These are phyloP conservation scores for Pelargonium australe DNA, from an alignment of 441 rosid species.

Conservation along the genomic window DNA sequence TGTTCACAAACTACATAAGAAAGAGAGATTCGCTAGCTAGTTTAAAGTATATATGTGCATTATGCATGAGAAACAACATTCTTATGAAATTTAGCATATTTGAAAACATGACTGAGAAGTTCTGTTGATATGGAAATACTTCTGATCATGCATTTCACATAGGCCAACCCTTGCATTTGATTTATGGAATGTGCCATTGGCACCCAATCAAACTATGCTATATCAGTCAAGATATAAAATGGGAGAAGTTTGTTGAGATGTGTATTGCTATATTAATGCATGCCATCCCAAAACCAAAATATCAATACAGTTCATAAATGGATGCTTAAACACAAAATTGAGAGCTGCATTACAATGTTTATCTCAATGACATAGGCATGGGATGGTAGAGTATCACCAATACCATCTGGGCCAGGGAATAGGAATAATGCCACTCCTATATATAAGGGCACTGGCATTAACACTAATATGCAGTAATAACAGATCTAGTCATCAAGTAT, in stretches of 20 bases:
- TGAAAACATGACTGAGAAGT: background rate
- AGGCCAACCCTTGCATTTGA: background rate
- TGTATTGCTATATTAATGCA: slow-evolving; percentile 5
- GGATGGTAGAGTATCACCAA: slow-evolving; percentile 5
- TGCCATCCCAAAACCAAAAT: background rate
- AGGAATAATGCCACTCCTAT: background rate
- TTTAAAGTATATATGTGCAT: background rate
- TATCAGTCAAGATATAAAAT: background rate
- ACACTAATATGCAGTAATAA: background rate
- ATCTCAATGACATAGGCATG: slow-evolving; percentile 1
- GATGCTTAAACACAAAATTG: slow-evolving; percentile 2
- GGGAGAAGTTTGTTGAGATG: slow-evolving; percentile 1
- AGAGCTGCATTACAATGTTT: background rate
- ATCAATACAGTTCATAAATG: background rate
- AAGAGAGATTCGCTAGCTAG: slow-evolving; percentile 14
- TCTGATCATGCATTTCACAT: background rate
- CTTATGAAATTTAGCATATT: background rate
- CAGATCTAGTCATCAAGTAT: background rate
- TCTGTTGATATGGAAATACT: background rate
- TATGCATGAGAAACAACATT: background rate
- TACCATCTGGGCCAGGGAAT: background rate
- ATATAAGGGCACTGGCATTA: background rate
- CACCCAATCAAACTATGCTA: background rate
- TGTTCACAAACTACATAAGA: slow-evolving; percentile 22
- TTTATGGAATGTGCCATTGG: slow-evolving; percentile 1